Evolutionary conservation across 1,284 basidiomycete species (phyloP).

Genomic region (Caloboletus inedulis): DNA sequence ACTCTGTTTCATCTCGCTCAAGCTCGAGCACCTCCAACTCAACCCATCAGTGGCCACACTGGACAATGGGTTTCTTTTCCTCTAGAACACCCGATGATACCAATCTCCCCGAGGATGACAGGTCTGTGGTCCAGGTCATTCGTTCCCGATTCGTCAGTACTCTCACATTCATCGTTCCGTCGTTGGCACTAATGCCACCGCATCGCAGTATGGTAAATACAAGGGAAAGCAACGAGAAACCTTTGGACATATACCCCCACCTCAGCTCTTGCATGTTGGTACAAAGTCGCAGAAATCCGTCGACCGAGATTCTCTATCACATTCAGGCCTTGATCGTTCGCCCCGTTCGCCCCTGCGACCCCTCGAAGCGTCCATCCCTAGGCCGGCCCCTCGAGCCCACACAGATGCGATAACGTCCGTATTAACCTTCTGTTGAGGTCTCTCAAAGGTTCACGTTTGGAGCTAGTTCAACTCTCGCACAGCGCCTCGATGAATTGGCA

Average conservation of each 20-base stretch:
- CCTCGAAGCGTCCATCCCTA: conserved; percentile 21
- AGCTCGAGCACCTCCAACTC: neutral
- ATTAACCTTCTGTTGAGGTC: conserved; percentile 14
- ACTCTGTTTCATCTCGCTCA: neutral
- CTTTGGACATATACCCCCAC: conserved; percentile 17
- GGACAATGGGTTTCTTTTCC: conserved; percentile 55
- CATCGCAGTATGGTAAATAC: conserved; percentile 58
- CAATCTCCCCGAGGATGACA: conserved; percentile 37
- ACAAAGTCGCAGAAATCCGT: conserved; percentile 22
- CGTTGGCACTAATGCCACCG: conserved; percentile 4
- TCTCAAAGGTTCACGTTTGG: conserved; percentile 15
- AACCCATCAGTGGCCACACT: no score
- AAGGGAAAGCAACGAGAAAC: conserved; percentile 61
- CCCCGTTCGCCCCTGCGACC: conserved; percentile 24
- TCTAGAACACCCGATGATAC: conserved; percentile 44
- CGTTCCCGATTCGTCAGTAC: conserved; percentile 70
- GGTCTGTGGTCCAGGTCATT: conserved; percentile 59
- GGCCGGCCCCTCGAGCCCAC: conserved; percentile 37
- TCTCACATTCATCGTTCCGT: conserved; percentile 20
- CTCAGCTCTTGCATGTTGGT: conserved; percentile 24
- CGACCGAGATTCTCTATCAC: conserved; percentile 14
- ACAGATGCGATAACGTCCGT: conserved; percentile 69
- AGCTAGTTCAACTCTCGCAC: conserved; percentile 64
- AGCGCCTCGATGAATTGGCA: conserved; percentile 74
- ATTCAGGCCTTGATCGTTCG: conserved; percentile 7